These are phyloP conservation scores for Clonostachys sp. DNA, from an alignment of 2,329 filamentous ascomycete genomes.

Conservation along the genomic window DNA sequence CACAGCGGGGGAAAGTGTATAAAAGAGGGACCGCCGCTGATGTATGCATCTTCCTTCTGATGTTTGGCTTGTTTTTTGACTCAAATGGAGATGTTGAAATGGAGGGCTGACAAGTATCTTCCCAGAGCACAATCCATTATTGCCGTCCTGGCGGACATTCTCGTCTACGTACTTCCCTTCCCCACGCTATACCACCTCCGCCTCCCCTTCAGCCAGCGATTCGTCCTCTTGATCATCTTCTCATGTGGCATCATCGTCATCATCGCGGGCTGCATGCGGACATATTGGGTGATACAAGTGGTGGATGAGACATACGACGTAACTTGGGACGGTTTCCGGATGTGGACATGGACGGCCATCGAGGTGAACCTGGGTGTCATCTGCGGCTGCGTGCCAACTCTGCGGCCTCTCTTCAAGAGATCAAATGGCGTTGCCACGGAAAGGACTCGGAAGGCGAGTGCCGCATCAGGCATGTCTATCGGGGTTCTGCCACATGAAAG, in stretches of 20 bases:
- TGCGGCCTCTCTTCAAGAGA: constrained; percentile 16
- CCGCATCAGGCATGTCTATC: no score
- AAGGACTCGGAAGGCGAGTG: no score
- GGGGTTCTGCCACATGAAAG: no score
- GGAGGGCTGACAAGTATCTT: not conserved
- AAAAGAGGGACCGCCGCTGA: constrained; percentile 15
- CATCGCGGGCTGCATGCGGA: constrained; percentile 24
- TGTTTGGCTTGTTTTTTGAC: not conserved
- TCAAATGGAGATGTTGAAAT: not conserved
- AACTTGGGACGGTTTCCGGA: constrained; percentile 30
- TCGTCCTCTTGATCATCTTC: constrained; percentile 28
- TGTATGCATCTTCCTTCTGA: constrained; percentile 9
- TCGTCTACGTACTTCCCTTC: constrained; percentile 29
- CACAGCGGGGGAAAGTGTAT: constrained; percentile 16
- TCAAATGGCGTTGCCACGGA: no score
- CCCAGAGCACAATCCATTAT: constrained; percentile 20
- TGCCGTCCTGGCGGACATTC: constrained; percentile 23
- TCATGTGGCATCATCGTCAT: constrained; percentile 29
- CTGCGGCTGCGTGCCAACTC: constrained; percentile 29
- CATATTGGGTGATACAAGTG: constrained; percentile 28
- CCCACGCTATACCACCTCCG: constrained; percentile 22
- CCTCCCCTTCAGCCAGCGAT: constrained; percentile 22
- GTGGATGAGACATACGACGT: constrained; percentile 29
- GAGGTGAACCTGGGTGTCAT: constrained; percentile 35
- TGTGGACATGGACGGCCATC: constrained; percentile 36